Evolutionary conservation across 768 basidiomycete species (phyloP), one percentile per base, ranked within the genome.

Genomic region (Hemileccinum rubropunctum): DNA sequence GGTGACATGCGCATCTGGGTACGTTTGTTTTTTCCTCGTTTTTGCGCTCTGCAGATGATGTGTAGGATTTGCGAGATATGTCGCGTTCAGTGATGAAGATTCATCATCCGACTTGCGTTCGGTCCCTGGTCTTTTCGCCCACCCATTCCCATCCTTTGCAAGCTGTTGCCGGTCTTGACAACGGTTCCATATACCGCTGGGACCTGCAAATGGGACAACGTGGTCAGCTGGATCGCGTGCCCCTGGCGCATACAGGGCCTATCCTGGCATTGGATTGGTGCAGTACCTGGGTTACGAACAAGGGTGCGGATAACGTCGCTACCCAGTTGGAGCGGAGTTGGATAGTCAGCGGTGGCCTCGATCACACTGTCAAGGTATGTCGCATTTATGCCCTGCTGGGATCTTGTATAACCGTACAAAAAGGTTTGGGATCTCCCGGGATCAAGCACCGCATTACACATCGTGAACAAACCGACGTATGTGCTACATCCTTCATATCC

Each of bases 1-100:
- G 88, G 87, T 1, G 82, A 89, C 59, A 68, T 91, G 65, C 83
- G 88, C 42, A 77, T 90, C 33, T 91, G 89, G 89, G 88, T 89
- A 58, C 47, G 79, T 67, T 15, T 34, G 2, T 13, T 6, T 34
- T 30, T 12, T 15, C 6, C 18, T 7, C 17, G 18, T 30, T 0
- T 6, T 28, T 17, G 17, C 39, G 27, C 37, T 44, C 18, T 33
- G 20, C 53, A 50, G 37, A 53, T 15, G 26, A 54, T 39, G 36
- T 12, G 28, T 46, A 88, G 88, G 88, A 91, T 62, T 66, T 90
- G n/a, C 77, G 88, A 49, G 83, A 86, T 52, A 72, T 88, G 60
- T 70, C 80, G 10, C 80, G 80, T 51, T 87, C 85, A 6, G 71
- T 86, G 34, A 80, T 86, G 75, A 78, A 81, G 42, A 82, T 91